Evolutionary conservation across 2,329 filamentous ascomycete genomes (phyloP).

Genomic region (Sclerotinia minor): DNA sequence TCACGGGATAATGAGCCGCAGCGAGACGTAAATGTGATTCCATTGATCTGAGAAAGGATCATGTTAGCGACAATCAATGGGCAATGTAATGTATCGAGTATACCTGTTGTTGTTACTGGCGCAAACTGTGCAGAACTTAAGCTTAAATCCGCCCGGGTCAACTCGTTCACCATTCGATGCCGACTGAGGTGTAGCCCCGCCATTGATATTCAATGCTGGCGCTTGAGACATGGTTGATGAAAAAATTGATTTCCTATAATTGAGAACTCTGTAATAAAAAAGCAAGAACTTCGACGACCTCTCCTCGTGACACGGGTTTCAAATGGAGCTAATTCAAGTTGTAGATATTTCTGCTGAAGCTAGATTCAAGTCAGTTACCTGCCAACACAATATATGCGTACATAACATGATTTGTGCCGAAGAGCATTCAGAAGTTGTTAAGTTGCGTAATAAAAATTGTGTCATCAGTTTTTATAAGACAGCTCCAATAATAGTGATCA

Average conservation of each 20-base stretch:
- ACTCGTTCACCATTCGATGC: conserved; percentile 32
- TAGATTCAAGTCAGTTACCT: conserved; percentile 20
- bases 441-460: conserved; percentile 31
- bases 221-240: conserved; percentile 24
- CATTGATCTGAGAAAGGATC: conserved; percentile 68
- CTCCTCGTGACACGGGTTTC: conserved; percentile 15
- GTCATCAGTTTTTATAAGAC: conserved; percentile 34
- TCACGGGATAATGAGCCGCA: conserved; percentile 85
- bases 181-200: conserved; percentile 24
- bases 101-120: conserved; percentile 97
- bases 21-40: conserved; percentile 95
- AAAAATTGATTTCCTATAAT: neutral
- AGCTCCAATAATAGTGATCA: conserved; percentile 36
- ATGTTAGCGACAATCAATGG: neutral
- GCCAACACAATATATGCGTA: conserved; percentile 3
- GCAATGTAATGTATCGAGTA: conserved; percentile 35
- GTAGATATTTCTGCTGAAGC: conserved; percentile 16
- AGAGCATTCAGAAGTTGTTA: conserved; percentile 33
- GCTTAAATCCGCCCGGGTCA: conserved; percentile 64
- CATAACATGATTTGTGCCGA: neutral
- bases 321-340: conserved; percentile 9
- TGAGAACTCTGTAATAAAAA: neutral
- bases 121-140: conserved; percentile 98
- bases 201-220: conserved; percentile 29
- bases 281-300: neutral